A percentile compares a stretch with the other conserved stretches of the same genome.
phyloP scores from a whole-genome alignment of 768 basidiomycete genomes.

The Udeniomyces megalosporus region DNA sequence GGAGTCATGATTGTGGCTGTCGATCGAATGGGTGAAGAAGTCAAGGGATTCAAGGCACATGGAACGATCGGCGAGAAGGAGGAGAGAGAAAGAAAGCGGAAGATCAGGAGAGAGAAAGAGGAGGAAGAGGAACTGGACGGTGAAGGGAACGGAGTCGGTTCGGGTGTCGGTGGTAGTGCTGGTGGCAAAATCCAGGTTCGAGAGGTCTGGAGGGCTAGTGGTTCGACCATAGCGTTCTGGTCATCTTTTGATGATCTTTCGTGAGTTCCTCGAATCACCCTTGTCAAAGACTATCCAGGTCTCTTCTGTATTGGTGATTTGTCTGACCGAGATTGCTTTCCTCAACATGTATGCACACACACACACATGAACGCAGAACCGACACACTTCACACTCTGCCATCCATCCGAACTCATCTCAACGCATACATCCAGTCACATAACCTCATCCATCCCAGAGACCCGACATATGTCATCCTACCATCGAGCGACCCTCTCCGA shows the following conservation, averaged over 20 bases:
- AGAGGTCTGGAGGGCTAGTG: slow-evolving; percentile 64
- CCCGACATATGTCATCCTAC: slow-evolving; percentile 52
- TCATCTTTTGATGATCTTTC: slow-evolving; percentile 36
- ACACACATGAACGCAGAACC: slow-evolving; percentile 36
- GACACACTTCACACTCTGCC: slow-evolving; percentile 40
- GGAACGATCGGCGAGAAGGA: slow-evolving; percentile 52
- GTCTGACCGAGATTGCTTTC: too few species aligned
- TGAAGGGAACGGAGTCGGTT: not conserved
- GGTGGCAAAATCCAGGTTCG: slow-evolving; percentile 43
- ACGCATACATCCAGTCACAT: slow-evolving; percentile 45
- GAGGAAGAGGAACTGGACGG: slow-evolving; percentile 34
- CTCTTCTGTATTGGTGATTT: not conserved
- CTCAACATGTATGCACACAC: too few species aligned
- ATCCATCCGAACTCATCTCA: slow-evolving; percentile 45
- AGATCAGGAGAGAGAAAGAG: slow-evolving; percentile 26
- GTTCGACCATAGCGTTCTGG: slow-evolving; percentile 43
- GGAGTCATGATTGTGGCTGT: slow-evolving; percentile 22
- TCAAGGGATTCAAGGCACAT: slow-evolving; percentile 10
- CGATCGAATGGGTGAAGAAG: not conserved
- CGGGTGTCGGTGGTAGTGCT: slow-evolving; percentile 23
- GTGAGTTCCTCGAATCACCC: not conserved
- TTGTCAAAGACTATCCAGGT: not conserved
- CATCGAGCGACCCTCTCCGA: slow-evolving; percentile 29
- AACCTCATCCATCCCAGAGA: slow-evolving; percentile 50
- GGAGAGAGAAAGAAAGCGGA: slow-evolving; percentile 44